Evolutionary conservation across 2,329 filamentous ascomycete species (phyloP), one percentile per base, ranked within the genome.

Genomic region (Metarhizium anisopliae): DNA sequence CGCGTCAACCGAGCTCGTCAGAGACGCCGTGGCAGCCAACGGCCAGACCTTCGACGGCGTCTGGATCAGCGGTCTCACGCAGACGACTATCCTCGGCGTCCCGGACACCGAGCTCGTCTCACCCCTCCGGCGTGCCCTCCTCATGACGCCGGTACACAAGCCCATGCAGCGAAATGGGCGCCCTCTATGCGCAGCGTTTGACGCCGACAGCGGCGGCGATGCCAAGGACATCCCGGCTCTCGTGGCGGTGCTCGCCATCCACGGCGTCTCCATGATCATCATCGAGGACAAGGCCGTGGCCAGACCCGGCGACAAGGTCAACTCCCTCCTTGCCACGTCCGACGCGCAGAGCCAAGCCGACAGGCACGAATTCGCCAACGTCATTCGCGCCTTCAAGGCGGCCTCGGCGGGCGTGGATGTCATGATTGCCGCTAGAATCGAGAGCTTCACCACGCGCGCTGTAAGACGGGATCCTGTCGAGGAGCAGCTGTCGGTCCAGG

Each of bases 41-140:
- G 55, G 71, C 72, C 25, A 79, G 11, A n/a, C 29, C 4, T 53
- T 56, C 35, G 20, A 56, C 4, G 55, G 55, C 2, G 35, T 56
- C 32, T 56, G 55, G 55, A 53, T 53, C 42, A 56, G 55, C 32
- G 45, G 55, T 18, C 50, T 56, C n/a, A 56, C 55, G 2, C 55
- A 56, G n/a, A 56, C 55, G 11, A 56, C 55, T 2, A 10, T 38
- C 11, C 38, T 56, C 36, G 55, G 55, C n/a, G 38, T 56, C n/a
- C 55, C 55, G n/a, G 55, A 56, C n/a, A 56, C 55, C 3, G 55
- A 56, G 18, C 30, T 56, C n/a, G 42, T 56, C 10, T 49, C 55
- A 45, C 55, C 55, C n/a, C 55, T 56, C 7, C 18, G 53, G 32
- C 42, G 55, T 29, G 55, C 55, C n/a, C 32, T 35, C 6, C 38